A percentile compares a stretch with the other conserved stretches of the same genome.
Conservation (phyloP, 305 asterid genomes). For the Stenogyne calaminthoides region DNA sequence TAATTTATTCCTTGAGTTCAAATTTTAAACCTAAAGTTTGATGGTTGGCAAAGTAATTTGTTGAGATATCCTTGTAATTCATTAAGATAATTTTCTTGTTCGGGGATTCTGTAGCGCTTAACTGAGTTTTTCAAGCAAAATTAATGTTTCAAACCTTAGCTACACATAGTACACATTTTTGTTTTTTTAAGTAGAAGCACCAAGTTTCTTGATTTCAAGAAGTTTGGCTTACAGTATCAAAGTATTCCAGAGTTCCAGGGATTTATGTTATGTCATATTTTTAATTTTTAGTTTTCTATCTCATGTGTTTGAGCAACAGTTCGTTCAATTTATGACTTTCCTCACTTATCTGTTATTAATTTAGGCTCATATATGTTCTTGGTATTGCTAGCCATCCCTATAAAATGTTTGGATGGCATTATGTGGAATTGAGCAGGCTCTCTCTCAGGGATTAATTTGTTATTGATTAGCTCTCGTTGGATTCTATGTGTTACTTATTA, state of each 20-base stretch:
- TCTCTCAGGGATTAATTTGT: not conserved
- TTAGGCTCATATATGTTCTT: not conserved
- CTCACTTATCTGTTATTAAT: not conserved
- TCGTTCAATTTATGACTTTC: not conserved
- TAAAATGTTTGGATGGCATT: not conserved
- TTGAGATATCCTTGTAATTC: slow-evolving; percentile 10
- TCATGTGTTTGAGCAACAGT: not conserved
- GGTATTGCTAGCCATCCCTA: not conserved
- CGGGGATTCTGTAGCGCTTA: not conserved
- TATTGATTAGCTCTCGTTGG: not conserved
- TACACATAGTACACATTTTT: not conserved
- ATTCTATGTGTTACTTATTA: not conserved
- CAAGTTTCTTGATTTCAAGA: not conserved
- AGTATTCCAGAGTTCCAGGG: not conserved
- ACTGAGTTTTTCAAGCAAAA: slow-evolving; percentile 19
- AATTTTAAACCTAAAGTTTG: not conserved
- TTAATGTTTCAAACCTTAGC: not conserved
- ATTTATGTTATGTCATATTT: not conserved
- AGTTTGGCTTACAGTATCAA: not conserved
- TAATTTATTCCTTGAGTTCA: slow-evolving; percentile 2
- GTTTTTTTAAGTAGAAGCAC: not conserved
- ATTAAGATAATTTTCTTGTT: slow-evolving; percentile 10
- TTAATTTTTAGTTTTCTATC: not conserved
- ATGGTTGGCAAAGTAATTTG: slow-evolving; percentile 5
- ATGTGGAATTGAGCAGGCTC: not conserved